These are phyloP conservation scores for Psilocybe azurescens DNA, from an alignment of 768 basidiomycete genomes.

Conservation along the genomic window DNA sequence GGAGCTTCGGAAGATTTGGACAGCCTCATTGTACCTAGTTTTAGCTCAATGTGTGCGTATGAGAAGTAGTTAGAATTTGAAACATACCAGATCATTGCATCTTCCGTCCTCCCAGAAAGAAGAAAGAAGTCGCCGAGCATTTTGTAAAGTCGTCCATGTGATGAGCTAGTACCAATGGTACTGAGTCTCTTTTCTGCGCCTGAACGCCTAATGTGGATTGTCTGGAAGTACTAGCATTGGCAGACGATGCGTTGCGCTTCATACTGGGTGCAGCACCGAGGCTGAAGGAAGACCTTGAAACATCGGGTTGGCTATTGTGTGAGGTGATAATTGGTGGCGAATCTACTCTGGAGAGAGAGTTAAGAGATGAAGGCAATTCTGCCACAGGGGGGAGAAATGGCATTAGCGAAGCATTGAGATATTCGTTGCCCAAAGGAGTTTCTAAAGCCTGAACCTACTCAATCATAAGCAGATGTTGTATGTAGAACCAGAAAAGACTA, in stretches of 20 bases:
- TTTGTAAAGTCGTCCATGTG: slow-evolving; percentile 87
- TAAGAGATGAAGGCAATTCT: slow-evolving; percentile 65
- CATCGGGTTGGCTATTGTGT: slow-evolving; percentile 63
- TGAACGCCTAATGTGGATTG: slow-evolving; percentile 55
- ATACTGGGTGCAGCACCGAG: slow-evolving; percentile 43
- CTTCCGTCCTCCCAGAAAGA: slow-evolving; percentile 82
- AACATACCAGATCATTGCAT: slow-evolving; percentile 79
- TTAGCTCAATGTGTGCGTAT: slow-evolving; percentile 18
- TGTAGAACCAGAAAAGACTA: slow-evolving; percentile 31
- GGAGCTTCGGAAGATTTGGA: slow-evolving; percentile 73
- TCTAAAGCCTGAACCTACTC: slow-evolving; percentile 78
- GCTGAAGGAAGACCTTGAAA: slow-evolving; percentile 42
- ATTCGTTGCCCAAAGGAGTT: slow-evolving; percentile 84
- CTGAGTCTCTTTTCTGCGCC: slow-evolving; percentile 65
- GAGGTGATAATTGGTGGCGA: slow-evolving; percentile 51
- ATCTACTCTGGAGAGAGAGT: slow-evolving; percentile 48
- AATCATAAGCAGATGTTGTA: slow-evolving; percentile 8
- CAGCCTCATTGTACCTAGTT: slow-evolving; percentile 84
- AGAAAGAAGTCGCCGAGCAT: slow-evolving; percentile 89
- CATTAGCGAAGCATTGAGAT: slow-evolving; percentile 73
- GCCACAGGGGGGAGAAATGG: slow-evolving; percentile 64
- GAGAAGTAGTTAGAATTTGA: slow-evolving; percentile 6
- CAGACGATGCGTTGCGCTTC: slow-evolving; percentile 59
- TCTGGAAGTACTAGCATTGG: slow-evolving; percentile 48
- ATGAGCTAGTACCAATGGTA: slow-evolving; percentile 69